These are phyloP conservation scores for Colletotrichum graminicola DNA, from an alignment of 2,329 filamentous ascomycete genomes.

Conservation along the genomic window DNA sequence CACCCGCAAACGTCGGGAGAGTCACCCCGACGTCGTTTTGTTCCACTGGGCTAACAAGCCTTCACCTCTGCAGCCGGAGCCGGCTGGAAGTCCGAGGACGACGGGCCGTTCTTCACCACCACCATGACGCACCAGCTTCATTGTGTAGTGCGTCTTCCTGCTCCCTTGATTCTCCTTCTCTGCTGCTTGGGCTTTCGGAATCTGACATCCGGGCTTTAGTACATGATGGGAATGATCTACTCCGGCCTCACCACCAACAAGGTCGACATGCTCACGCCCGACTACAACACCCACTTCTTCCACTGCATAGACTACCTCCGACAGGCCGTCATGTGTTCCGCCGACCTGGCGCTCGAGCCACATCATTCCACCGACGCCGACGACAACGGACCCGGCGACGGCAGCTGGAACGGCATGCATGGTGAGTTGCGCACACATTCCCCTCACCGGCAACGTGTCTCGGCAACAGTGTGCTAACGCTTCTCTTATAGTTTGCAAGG, in stretches of 20 bases:
- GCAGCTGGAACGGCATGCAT: constrained; percentile 58
- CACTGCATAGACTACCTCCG: constrained; percentile 59
- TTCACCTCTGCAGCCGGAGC: constrained; percentile 47
- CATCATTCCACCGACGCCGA: constrained; percentile 53
- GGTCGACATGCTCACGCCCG: constrained; percentile 44
- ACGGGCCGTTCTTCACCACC: constrained; percentile 55
- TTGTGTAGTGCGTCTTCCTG: constrained; percentile 50
- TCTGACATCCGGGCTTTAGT: constrained; percentile 40
- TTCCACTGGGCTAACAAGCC: constrained; percentile 10
- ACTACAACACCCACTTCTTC: constrained; percentile 53
- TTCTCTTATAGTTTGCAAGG: constrained; percentile 51
- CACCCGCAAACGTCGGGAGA: not conserved
- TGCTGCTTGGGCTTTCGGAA: not conserved
- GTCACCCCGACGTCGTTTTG: fast-evolving
- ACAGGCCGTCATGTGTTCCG: constrained; percentile 55
- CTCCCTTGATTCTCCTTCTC: not conserved
- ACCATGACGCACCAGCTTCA: constrained; percentile 57
- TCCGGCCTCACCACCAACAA: constrained; percentile 44
- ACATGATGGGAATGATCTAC: constrained; percentile 53
- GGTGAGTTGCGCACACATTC: constrained; percentile 44
- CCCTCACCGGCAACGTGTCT: too few relatives aligned
- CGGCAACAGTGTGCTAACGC: not conserved
- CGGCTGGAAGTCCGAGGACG: constrained; percentile 49
- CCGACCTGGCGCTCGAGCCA: constrained; percentile 53
- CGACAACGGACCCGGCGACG: constrained; percentile 52